phyloP scores from a whole-genome alignment of 2,329 filamentous ascomycete genomes.

The Alternaria triticimaculans region DNA sequence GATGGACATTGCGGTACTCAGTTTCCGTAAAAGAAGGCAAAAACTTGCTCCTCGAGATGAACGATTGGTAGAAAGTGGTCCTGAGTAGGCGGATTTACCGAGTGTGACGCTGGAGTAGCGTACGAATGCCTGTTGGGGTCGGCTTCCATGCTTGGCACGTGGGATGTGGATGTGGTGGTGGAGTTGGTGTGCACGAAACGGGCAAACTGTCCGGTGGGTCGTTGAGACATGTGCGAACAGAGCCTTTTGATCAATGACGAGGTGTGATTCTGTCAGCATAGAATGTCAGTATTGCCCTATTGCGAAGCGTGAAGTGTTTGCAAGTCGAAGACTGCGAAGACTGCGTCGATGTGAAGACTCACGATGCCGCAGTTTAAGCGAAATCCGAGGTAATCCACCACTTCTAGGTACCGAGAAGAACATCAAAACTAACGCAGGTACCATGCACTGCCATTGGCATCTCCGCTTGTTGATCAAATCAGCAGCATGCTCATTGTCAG shows the following conservation, averaged over 20 bases:
- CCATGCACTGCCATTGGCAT: neutral
- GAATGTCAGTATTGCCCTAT: too few relatives aligned
- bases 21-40: constrained; percentile 10
- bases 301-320: neutral
- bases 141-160: constrained; percentile 3
- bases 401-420: neutral
- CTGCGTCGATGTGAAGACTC: too few relatives aligned
- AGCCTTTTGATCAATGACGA: too few relatives aligned
- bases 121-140: constrained; percentile 8
- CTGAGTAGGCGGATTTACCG: constrained; percentile 1
- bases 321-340: neutral
- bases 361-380: neutral
- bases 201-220: neutral
- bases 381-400: neutral
- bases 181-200: constrained; percentile 1
- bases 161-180: constrained; percentile 4
- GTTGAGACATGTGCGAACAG: neutral
- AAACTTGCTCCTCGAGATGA: constrained; percentile 11
- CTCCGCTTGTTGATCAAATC: neutral
- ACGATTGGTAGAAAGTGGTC: constrained; percentile 7
- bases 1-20: constrained; percentile 36
- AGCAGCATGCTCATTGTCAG: neutral
- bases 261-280: too few relatives aligned
- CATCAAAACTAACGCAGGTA: constrained; percentile 10
- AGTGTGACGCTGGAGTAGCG: constrained; percentile 7